These are phyloP conservation scores for Podospora conica DNA, from an alignment of 495 filamentous ascomycete species.

Conservation along the genomic window DNA sequence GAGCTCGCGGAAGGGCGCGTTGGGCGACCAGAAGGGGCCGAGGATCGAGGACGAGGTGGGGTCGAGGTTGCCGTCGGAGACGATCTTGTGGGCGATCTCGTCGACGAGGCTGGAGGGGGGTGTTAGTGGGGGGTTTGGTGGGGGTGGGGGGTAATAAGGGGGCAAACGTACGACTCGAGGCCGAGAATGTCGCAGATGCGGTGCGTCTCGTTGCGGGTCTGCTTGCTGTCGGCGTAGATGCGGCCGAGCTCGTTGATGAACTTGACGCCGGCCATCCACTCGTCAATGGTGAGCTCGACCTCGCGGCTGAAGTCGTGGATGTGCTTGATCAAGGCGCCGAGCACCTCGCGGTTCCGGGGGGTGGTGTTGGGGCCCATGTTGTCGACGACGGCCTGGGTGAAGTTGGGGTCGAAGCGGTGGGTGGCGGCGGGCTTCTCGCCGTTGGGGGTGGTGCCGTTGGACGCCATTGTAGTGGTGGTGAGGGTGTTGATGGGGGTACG, in stretches of 20 bases:
- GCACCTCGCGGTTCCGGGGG: slow-evolving; percentile 58
- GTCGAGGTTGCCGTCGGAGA: slow-evolving; percentile 59
- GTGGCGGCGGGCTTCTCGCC: slow-evolving; percentile 16
- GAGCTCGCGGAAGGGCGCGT: slow-evolving; percentile 68
- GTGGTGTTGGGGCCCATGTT: slow-evolving; percentile 69
- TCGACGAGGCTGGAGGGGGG: slow-evolving; percentile 57
- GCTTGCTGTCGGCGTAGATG: slow-evolving; percentile 47
- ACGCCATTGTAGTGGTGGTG: slow-evolving; percentile 20
- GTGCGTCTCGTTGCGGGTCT: slow-evolving; percentile 69
- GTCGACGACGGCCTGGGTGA: slow-evolving; percentile 68
- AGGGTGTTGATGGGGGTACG: neutral
- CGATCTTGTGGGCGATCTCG: slow-evolving; percentile 76
- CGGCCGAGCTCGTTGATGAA: slow-evolving; percentile 50
- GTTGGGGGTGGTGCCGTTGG: slow-evolving; percentile 18
- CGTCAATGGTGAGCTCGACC: slow-evolving; percentile 69
- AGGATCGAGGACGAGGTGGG: slow-evolving; percentile 81
- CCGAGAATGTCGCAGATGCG: slow-evolving; percentile 74
- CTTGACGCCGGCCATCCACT: slow-evolving; percentile 73
- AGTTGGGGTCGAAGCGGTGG: slow-evolving; percentile 63
- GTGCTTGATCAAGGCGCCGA: slow-evolving; percentile 63
- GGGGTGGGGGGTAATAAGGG: neutral
- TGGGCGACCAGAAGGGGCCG: slow-evolving; percentile 81
- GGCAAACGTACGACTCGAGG: slow-evolving; percentile 63
- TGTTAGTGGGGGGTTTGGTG: neutral
- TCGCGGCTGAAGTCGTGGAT: slow-evolving; percentile 81